Evolutionary conservation across 164 flowering plant species (phyloP).

Genomic region (Stephania japonica): DNA sequence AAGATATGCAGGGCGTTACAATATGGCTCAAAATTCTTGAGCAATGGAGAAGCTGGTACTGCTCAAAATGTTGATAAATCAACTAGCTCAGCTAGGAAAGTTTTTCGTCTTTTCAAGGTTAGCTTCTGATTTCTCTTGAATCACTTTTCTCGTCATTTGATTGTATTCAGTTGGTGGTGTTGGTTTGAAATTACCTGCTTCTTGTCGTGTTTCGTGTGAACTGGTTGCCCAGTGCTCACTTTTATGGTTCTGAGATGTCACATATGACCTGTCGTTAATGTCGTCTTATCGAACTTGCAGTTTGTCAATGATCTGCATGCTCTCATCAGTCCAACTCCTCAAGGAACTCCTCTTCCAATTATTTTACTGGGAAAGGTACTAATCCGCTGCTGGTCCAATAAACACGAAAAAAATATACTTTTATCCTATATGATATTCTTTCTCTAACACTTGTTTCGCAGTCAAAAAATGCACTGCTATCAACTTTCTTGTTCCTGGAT

Average conservation of each 20-base stretch:
- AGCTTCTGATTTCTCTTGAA: neutral
- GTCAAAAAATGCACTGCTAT: constrained; percentile 92
- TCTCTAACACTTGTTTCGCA: constrained; percentile 27
- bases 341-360: constrained; percentile 92
- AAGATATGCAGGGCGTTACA: constrained; percentile 98
- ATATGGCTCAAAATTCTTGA: constrained; percentile 92
- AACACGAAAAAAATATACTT: neutral
- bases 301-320: constrained; percentile 93
- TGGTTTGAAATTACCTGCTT: neutral
- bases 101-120: constrained; percentile 97
- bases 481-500: constrained; percentile 93
- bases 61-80: constrained; percentile 95
- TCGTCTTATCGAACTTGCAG: constrained; percentile 37
- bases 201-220: neutral
- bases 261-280: neutral
- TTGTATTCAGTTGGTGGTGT: neutral
- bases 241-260: neutral
- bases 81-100: constrained; percentile 93
- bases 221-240: neutral
- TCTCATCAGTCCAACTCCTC: constrained; percentile 78
- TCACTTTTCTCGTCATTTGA: neutral
- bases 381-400: neutral
- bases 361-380: constrained; percentile 86
- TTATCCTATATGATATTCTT: neutral
- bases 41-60: constrained; percentile 91